Evolutionary conservation across 192 early-diverging fungal genomes (phyloP), one percentile per base, ranked within the genome.

Genomic region (Backusella mclennaniae): DNA sequence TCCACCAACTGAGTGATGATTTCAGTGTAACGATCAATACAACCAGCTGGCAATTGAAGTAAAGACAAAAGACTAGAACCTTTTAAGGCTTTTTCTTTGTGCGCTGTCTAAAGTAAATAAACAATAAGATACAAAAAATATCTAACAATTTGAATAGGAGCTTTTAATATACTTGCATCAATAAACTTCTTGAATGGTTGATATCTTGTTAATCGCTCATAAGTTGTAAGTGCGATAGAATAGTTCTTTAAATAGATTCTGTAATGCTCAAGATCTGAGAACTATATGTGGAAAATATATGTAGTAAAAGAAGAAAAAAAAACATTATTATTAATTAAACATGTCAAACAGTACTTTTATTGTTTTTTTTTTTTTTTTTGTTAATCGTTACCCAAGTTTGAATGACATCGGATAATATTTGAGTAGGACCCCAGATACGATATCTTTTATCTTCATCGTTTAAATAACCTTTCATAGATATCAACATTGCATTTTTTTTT

Each of bases 401-500:
- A 33, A 83, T 77, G 12, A 83, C 75, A 67, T 83, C 81, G 19
- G 74, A 76, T 33, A 79, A 70, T 6, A 83, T 79, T 70, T 83
- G 82, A 8, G 77, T 79, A 11, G 82, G 82, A 21, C 82, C 82
- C 77, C 77, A 83, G 53, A 79, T 77, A 29, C 66, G 70, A 11
- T 77, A 69, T 67, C 79, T 80, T 73, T 23, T 35, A 41, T 21
- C 19, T 59, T 59, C 23, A 59, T 59, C 23, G 56, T 59, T 59
- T 59, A 76, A 69, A 68, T 26, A 68, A 71, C 59, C 19, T 63
- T 69, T 33, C 31, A 12, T 59, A 42, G 15, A 66, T 29, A 3
- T 41, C 23, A 15, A 26, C 8, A 26, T 23, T 26, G 23, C 0
- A 35, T 39, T 69, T 69, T 63, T 23, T 52, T 35, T 38, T 41